Conservation (phyloP, 805 yeast species). For the Suhomyces prunicola region DNA sequence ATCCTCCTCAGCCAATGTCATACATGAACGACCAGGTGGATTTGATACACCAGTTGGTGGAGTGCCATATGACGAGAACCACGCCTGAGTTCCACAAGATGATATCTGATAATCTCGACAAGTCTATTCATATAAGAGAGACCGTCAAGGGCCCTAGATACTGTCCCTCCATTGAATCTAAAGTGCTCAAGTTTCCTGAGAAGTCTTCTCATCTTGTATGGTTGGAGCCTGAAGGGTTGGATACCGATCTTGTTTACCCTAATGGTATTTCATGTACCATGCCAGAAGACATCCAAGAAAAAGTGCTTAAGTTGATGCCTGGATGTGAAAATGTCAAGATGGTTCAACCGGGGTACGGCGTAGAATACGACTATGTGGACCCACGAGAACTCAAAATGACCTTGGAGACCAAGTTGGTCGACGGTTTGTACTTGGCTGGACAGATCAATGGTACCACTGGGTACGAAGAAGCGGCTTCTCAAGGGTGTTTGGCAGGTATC, state of each 20-base stretch:
- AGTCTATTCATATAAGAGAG: conserved; percentile 87
- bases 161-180: conserved; percentile 95
- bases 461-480: conserved; percentile 98
- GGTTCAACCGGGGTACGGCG: conserved; percentile 98
- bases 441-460: conserved; percentile 99
- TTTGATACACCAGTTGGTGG: conserved; percentile 53
- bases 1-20: conserved; percentile 88
- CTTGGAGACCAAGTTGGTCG: conserved; percentile 74
- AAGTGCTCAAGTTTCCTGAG: conserved; percentile 74
- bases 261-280: conserved; percentile 94
- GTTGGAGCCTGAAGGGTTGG: conserved; percentile 95
- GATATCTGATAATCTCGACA: conserved; percentile 65
- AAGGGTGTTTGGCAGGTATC: conserved; percentile 92
- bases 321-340: conserved; percentile 88
- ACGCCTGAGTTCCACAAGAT: conserved; percentile 71
- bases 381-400: conserved; percentile 81
- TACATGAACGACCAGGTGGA: conserved; percentile 68
- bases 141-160: conserved; percentile 95
- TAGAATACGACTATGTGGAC: conserved; percentile 93
- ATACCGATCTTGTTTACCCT: conserved; percentile 86
- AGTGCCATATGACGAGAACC: conserved; percentile 78
- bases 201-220: conserved; percentile 79
- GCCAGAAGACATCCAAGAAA: conserved; percentile 88
- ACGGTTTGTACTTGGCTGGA: conserved; percentile 87
- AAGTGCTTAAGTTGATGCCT: conserved; percentile 70